Evolutionary conservation across 352 stramenopile genomes (phyloP), one percentile per base, ranked within the genome.

Genomic region (Phytophthora lateralis): DNA sequence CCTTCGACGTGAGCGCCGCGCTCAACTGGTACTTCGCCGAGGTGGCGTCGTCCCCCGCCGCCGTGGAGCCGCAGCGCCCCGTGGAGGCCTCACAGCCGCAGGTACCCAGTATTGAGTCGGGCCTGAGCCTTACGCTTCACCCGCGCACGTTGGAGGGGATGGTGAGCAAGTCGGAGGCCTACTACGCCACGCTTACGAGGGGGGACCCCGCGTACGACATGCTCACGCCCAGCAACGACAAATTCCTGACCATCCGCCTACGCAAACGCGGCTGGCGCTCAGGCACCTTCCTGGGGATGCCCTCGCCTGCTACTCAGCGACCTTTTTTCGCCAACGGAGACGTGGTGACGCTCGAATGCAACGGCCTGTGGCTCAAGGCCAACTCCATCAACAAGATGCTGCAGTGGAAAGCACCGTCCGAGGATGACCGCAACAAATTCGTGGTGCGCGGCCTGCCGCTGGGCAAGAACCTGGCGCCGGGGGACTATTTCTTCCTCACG

Each of bases 21-120:
- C 68, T 96, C 55, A 96, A 96, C 59, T 93, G 84, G 77, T 96
- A 96, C 74, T 96, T 96, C 41, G 85, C 85, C 44, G 85, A 94
- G 50, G 70, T 94, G 27, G 82, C 78, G 18, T 63, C 59, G 34
- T 68, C 72, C 59, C 41, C 67, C 41, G n/a, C 51, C 18, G 39
- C 27, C 43, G 42, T 39, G 17, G 32, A 47, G 0, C 32, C 20
- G 37, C 44, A 44, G 38, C 45, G 44, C 17, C 21, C 38, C 9
- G 11, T 32, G n/a, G 17, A 38, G 9, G 4, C 35, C 11, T 21
- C 12, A 6, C 34, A 2, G 12, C 30, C 12, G 14, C 35, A 41
- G 1, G 72, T 81, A 18, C 73, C 80, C 24, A 75, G 75, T 20
- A 89, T 94, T 52, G 79, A 89, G 56, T 90, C 85, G 1, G 85